Base-by-base conservation (phyloP, 116 monocot genomes). In the Cymodocea nodosa region DNA sequence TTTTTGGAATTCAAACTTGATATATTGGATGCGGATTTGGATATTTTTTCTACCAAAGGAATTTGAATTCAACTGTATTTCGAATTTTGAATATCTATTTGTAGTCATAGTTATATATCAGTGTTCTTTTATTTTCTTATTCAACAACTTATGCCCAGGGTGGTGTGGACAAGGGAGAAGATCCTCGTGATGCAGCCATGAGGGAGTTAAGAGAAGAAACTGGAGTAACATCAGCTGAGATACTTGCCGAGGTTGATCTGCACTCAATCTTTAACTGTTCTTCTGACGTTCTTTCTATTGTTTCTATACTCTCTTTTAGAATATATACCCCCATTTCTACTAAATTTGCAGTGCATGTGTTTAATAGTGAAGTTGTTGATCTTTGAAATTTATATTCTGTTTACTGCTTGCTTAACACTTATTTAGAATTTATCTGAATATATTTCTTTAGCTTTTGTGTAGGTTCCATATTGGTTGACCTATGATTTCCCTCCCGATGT, bases 131-230 rank as follows among this genome's bases (percentile, higher is more conserved):
- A 44, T 44, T 36, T 36, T 62, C 15, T 24, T 12, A 50, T 40
- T 15, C 13, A 50, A 23, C 40, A 40, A 8, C 49, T 66, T 53
- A 2, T 44, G 44, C 16, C 23, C 65, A 94, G 94, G 94, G 94
- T 18, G 94, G 90, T 37, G 67, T 89, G 17, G 87, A 90, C 71
- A 82, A 80, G 60, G 84, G 81, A 63, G 94, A 94, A 72, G 94
- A 94, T 70, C 82, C 87, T 17, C 84, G 69, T 37, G 52, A 67
- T 68, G 85, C 94, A 56, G 87, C 86, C 5, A 44, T 79, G 40
- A 87, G 94, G 63, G 90, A 94, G 59, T 74, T 94, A 66, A 90
- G 70, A 63, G 94, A 94, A 78, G 94, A 94, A 71, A 94, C 94
- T 36, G 90, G 94, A 67, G 79, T 94, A 35, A 83, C 75, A 34